Evolutionary conservation across 164 flowering plant genomes (phyloP), one percentile per base, ranked within the genome.

Genomic region (Magnolia sinica): DNA sequence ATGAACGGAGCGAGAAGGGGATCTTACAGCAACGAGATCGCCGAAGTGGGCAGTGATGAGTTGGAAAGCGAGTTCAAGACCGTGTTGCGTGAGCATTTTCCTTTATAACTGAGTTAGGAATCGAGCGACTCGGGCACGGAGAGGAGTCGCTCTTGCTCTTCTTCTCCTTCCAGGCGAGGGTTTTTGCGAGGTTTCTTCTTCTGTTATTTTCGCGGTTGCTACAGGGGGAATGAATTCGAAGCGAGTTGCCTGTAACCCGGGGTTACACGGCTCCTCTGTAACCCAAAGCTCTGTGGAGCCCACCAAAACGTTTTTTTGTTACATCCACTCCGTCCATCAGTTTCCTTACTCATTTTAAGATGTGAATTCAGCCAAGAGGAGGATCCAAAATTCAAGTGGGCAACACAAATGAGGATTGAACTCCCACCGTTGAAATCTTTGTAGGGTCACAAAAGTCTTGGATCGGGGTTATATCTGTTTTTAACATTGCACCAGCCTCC

Each of bases 31-130:
- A 70, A 88, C 97, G 72, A 87, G 86, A 76, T 85, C 86, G 73
- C 98, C 97, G 78, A 92, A 95, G 83, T 87, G 86, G 55, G 85
- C 50, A 71, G 87, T 78, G 86, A 95, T 87, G 70, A 95, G 68
- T 76, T 87, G 81, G n/a, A 83, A 87, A 68, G 98, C 98, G 73
- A 86, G 88, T 68, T 84, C 79, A 77, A 90, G 80, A 69, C 96
- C 98, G 80, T 87, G 61, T 73, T 82, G 89, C 24, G 88, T 71
- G 76, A 70, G 81, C 91, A 87, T 88, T 75, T 71, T 58, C 22
- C 8, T 50, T 61, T 64, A 8, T n/a, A 55, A 16, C 61, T 55
- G 61, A 11, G 16, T 37, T 37, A 37, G 61, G 13, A 55, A 8
- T 55, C 61, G 61, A 55, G 61, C 61, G 16, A 55, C 61, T 55